phyloP scores from a whole-genome alignment of 345 rosid genomes.

The Boechera retrofracta region DNA sequence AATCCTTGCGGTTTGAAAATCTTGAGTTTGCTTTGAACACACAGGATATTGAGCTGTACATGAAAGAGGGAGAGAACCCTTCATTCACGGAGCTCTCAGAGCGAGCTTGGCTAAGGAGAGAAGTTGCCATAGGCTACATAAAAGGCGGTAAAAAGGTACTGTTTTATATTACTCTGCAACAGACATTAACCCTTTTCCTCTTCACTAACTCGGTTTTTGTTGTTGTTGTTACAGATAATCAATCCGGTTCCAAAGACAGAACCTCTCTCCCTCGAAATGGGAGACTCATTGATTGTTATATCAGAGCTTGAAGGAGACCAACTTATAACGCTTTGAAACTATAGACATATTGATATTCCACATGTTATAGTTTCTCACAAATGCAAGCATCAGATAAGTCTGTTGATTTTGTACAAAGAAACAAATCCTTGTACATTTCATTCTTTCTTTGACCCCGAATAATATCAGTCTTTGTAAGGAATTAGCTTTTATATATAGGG shows the following conservation, averaged over 20 bases:
- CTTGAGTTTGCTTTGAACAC: conserved; percentile 13
- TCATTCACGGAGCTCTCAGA: conserved; percentile 83
- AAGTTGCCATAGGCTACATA: conserved; percentile 91
- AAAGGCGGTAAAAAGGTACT: conserved; percentile 72
- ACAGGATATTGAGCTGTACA: conserved; percentile 81
- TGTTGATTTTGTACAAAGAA: too few species aligned
- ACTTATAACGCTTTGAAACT: conserved; percentile 18
- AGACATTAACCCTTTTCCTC: background rate
- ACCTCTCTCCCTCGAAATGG: conserved; percentile 57
- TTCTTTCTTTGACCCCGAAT: too few species aligned
- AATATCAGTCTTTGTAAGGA: too few species aligned
- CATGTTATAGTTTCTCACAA: conserved; percentile 23
- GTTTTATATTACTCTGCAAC: conserved; percentile 1
- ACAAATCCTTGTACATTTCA: too few species aligned
- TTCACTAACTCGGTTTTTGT: background rate
- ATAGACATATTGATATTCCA: conserved; percentile 12
- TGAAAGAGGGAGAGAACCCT: conserved; percentile 86
- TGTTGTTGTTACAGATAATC: conserved; percentile 62
- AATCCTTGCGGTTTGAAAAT: conserved; percentile 16
- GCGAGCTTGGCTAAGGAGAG: conserved; percentile 78
- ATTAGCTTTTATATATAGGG: too few species aligned
- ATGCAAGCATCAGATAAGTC: conserved; percentile 5
- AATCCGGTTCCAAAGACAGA: conserved; percentile 76
- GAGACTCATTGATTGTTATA: conserved; percentile 81
- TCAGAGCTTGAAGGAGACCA: conserved; percentile 90